Conservation (phyloP, 768 basidiomycete species). For the Tylopilus subfusipes region DNA sequence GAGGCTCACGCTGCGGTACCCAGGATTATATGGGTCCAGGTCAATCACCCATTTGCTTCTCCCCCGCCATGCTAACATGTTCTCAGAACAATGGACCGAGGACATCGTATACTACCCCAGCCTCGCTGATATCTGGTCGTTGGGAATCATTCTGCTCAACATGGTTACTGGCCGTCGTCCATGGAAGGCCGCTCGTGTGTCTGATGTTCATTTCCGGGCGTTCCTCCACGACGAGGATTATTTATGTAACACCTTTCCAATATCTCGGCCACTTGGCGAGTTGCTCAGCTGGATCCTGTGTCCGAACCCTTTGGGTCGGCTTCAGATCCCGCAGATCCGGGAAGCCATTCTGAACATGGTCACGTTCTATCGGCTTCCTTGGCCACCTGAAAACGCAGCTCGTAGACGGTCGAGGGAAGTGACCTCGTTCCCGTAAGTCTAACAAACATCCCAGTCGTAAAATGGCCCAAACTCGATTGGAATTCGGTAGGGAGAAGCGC, state of each 20-base stretch:
- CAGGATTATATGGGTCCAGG: conserved; percentile 70
- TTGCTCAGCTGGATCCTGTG: conserved; percentile 18
- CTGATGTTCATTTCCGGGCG: conserved; percentile 11
- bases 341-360: conserved; percentile 13
- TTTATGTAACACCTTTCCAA: conserved; percentile 11
- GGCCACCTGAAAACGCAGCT: not conserved
- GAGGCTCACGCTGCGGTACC: conserved; percentile 57
- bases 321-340: conserved; percentile 17
- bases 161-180: conserved; percentile 56
- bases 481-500: not conserved
- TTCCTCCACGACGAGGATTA: conserved; percentile 18
- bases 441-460: too few species aligned
- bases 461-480: not conserved
- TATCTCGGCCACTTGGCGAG: conserved; percentile 11
- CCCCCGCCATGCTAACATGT: not conserved
- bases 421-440: not conserved
- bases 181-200: conserved; percentile 10
- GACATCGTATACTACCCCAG: conserved; percentile 33
- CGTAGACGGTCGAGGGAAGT: not conserved
- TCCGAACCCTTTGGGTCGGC: conserved; percentile 14
- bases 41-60: conserved; percentile 26
- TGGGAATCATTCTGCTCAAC: conserved; percentile 80
- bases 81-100: conserved; percentile 50
- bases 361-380: conserved; percentile 13
- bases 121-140: conserved; percentile 61